Evolutionary conservation across 2,329 filamentous ascomycete species (phyloP).

Genomic region (Fusarium sp.): DNA sequence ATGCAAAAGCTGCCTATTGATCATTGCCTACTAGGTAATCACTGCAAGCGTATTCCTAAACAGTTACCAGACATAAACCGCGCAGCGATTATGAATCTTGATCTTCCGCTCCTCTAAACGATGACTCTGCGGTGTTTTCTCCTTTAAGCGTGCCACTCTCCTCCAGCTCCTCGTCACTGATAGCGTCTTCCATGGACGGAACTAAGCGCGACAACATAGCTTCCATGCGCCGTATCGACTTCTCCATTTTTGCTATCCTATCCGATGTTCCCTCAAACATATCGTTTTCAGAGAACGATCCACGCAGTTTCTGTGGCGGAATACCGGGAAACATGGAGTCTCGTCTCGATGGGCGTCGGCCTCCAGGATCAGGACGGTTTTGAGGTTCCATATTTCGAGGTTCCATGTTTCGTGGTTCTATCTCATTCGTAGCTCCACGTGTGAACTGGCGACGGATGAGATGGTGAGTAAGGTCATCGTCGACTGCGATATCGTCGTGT

Average conservation of each 20-base stretch:
- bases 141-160: conserved; percentile 46
- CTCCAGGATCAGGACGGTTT: conserved; percentile 41
- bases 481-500: conserved; percentile 66
- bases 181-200: conserved; percentile 44
- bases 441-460: conserved; percentile 68
- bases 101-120: conserved; percentile 38
- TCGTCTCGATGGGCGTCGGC: conserved; percentile 56
- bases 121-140: conserved; percentile 48
- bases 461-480: conserved; percentile 68
- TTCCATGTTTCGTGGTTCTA: conserved; percentile 14
- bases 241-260: conserved; percentile 63
- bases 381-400: conserved; percentile 35
- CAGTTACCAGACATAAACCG: conserved; percentile 5
- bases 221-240: conserved; percentile 60
- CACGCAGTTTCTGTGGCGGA: conserved; percentile 57
- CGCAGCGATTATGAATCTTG: conserved; percentile 12
- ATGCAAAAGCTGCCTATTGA: conserved; percentile 5
- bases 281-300: conserved; percentile 59
- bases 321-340: conserved; percentile 69
- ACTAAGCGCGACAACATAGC: conserved; percentile 57
- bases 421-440: conserved; percentile 55
- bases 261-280: conserved; percentile 58
- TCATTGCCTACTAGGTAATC: not conserved
- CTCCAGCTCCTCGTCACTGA: conserved; percentile 43
- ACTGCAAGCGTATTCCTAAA: not conserved